A percentile compares a stretch with the other conserved stretches of the same genome.
phyloP scores from a whole-genome alignment of 2,329 filamentous ascomycete species.

The Colletotrichum tamarilloi region DNA sequence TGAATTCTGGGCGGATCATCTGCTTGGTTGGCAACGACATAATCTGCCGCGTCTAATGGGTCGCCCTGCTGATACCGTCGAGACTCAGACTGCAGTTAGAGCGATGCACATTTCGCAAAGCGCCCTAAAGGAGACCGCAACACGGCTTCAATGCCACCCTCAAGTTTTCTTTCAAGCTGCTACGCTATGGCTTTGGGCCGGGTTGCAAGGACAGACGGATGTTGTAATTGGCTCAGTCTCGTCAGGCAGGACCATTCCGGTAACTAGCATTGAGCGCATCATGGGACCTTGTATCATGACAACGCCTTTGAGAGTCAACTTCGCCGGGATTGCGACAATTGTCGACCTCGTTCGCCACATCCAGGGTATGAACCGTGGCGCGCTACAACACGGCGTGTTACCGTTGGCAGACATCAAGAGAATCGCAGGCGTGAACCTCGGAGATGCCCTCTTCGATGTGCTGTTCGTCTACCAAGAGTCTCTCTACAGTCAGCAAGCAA shows the following conservation, averaged over 20 bases:
- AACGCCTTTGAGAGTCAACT: constrained; percentile 76
- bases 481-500: constrained; percentile 50
- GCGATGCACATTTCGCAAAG: constrained; percentile 48
- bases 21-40: constrained; percentile 68
- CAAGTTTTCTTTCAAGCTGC: constrained; percentile 84
- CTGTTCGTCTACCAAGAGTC: constrained; percentile 90
- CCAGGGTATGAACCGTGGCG: constrained; percentile 73
- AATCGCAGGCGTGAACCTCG: constrained; percentile 63
- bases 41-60: constrained; percentile 58
- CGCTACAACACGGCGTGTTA: constrained; percentile 72
- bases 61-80: constrained; percentile 39
- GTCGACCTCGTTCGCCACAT: constrained; percentile 71
- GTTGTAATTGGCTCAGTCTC: constrained; percentile 82
- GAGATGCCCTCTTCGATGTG: constrained; percentile 76
- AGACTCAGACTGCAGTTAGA: constrained; percentile 42
- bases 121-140: constrained; percentile 49
- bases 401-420: constrained; percentile 78
- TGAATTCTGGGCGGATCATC: constrained; percentile 77
- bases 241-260: constrained; percentile 81
- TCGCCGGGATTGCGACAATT: constrained; percentile 61
- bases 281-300: constrained; percentile 85
- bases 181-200: constrained; percentile 72
- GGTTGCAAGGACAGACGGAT: constrained; percentile 73
- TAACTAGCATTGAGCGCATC: constrained; percentile 76
- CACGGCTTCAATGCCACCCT: constrained; percentile 62